phyloP scores from a whole-genome alignment of 2,329 filamentous ascomycete genomes.

The Neoarthrinium moseri region DNA sequence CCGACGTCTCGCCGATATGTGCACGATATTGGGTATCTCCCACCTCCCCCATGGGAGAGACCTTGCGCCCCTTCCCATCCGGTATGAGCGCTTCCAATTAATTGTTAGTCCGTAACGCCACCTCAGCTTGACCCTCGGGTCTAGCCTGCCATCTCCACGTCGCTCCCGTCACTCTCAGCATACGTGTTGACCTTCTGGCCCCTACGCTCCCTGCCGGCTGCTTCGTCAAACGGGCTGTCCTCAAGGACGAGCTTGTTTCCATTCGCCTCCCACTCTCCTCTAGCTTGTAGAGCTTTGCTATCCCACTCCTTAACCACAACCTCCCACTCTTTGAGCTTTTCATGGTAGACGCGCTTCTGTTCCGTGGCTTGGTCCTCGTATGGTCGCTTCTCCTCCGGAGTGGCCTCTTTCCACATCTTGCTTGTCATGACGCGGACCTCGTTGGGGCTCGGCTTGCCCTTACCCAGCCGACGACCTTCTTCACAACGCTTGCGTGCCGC shows the following conservation, averaged over 20 bases:
- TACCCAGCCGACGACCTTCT: constrained; percentile 62
- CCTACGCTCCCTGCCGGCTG: constrained; percentile 24
- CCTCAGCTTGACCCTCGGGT: too few relatives aligned
- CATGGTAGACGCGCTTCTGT: constrained; percentile 65
- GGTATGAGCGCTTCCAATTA: too few relatives aligned
- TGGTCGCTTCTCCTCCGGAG: constrained; percentile 68
- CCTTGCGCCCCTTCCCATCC: too few relatives aligned
- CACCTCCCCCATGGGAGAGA: too few relatives aligned
- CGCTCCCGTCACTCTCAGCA: constrained; percentile 34
- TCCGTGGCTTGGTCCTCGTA: constrained; percentile 73
- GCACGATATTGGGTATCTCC: too few relatives aligned
- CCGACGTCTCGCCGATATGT: too few relatives aligned
- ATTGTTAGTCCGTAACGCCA: too few relatives aligned
- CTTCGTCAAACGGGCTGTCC: constrained; percentile 10
- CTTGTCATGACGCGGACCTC: constrained; percentile 85
- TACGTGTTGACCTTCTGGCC: constrained; percentile 35
- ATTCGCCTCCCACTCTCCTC: constrained; percentile 46
- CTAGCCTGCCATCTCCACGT: constrained; percentile 22
- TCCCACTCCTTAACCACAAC: constrained; percentile 71
- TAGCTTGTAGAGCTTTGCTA: constrained; percentile 55
- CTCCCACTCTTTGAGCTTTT: constrained; percentile 58
- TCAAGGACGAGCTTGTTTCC: constrained; percentile 46
- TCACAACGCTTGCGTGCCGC: constrained; percentile 59
- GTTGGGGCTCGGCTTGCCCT: constrained; percentile 67
- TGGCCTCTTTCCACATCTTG: constrained; percentile 84